Base-by-base conservation (phyloP, 176 grass and related monocot genomes). In the Phoenix roebelenii region DNA sequence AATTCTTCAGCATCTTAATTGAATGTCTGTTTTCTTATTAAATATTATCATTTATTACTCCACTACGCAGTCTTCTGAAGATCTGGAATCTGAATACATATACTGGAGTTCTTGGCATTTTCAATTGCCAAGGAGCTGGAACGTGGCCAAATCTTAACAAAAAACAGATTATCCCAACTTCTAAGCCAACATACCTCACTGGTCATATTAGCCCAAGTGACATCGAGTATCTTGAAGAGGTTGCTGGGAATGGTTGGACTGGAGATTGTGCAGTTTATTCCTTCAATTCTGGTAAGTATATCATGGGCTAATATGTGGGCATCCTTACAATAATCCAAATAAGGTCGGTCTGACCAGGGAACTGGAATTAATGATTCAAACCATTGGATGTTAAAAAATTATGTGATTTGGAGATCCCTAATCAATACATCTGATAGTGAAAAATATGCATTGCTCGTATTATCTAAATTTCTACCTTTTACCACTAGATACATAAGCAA, bases 251-350 rank as follows among this genome's bases (percentile, higher is more conserved):
- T 72, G 50, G 22, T 51, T 72, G 70, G 70, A 72, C 58, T 48
- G 70, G 59, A 44, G 58, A 72, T 72, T 72, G 59, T 44, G 70
- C 70, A 23, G 59, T 63, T 63, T 72, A 72, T 63, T 72, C 59
- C n/a, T 63, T 39, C 26, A 62, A 35, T 63, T 24, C 60, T 55
- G 58, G 70, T 63, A 63, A 32, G 35, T 30, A 30, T 30, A 30
- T 30, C 28, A 30, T 6, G 5, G 28, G 28, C 28, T 30, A 30
- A 30, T 30, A 30, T 30, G 28, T 30, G 28, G 28, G 5, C 5
- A 30, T 30, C 28, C 28, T 30, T 6, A 6, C 28, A 30, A 5
- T 5, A 30, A 30, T 30, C 6, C 28, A 30, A 30, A 30, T 6
- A 30, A 30, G 28, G 28, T 30, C 5, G 0, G 28, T 30, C 28